These are phyloP conservation scores for Penicillium atrosanguineum DNA, from an alignment of 495 filamentous ascomycete genomes.

Conservation along the genomic window DNA sequence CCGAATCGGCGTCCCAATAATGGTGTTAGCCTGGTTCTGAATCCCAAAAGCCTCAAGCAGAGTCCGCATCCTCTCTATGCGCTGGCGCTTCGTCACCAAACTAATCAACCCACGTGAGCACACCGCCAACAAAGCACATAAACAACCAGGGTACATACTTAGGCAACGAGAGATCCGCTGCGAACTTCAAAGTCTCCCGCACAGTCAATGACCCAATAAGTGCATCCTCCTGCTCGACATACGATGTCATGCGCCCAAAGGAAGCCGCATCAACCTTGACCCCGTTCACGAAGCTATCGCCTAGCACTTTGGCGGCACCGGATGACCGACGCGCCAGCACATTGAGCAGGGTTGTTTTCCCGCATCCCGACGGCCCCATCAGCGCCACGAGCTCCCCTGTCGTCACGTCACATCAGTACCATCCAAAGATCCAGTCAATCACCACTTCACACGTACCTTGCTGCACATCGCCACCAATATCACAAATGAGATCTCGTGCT, in stretches of 20 bases:
- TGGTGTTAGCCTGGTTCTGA: constrained; percentile 57
- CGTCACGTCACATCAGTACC: constrained; percentile 1
- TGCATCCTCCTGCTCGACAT: constrained; percentile 85
- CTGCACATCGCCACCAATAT: constrained; percentile 29
- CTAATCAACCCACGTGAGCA: constrained; percentile 18
- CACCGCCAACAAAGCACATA: too few species aligned
- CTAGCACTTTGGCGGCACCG: constrained; percentile 47
- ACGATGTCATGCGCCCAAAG: constrained; percentile 55
- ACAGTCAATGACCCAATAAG: constrained; percentile 77
- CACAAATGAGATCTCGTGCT: constrained; percentile 42
- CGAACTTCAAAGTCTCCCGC: constrained; percentile 71
- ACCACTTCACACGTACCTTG: constrained; percentile 20
- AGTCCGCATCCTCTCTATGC: constrained; percentile 51
- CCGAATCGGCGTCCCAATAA: constrained; percentile 75
- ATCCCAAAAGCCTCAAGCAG: constrained; percentile 63
- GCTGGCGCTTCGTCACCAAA: constrained; percentile 43
- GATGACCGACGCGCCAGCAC: constrained; percentile 61
- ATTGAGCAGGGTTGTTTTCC: constrained; percentile 78
- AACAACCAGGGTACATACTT: constrained; percentile 33
- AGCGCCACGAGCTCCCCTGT: constrained; percentile 69
- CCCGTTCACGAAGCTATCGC: constrained; percentile 59
- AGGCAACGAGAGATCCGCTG: constrained; percentile 56
- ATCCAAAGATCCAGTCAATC: background rate
- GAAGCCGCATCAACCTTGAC: constrained; percentile 23
- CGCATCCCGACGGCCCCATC: constrained; percentile 74